Conservation (phyloP, 768 basidiomycete species). For the Hypholoma fasciculare region DNA sequence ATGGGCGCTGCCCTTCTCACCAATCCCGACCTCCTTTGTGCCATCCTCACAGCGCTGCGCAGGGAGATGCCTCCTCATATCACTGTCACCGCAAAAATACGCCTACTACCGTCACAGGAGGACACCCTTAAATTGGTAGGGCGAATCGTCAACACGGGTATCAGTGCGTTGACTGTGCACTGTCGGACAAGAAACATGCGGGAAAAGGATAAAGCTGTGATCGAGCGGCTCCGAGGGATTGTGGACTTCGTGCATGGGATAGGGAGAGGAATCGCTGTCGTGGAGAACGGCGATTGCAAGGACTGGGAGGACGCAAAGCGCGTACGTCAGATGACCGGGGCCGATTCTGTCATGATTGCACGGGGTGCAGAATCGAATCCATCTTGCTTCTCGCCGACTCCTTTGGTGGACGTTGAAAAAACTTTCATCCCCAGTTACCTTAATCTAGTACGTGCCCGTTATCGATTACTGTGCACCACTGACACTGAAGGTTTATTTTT, state of each 20-base stretch:
- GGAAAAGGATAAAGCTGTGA: conserved; percentile 73
- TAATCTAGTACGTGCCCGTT: conserved; percentile 53
- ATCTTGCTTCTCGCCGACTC: conserved; percentile 74
- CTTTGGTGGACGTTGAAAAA: conserved; percentile 66
- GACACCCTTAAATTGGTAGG: conserved; percentile 91
- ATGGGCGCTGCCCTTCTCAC: conserved; percentile 97
- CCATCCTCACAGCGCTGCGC: conserved; percentile 82
- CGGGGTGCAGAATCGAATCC: conserved; percentile 94
- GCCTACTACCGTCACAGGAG: conserved; percentile 81
- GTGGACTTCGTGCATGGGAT: conserved; percentile 79
- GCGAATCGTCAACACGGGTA: conserved; percentile 83
- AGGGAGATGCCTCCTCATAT: conserved; percentile 72
- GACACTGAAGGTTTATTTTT: not conserved
- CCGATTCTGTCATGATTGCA: conserved; percentile 95
- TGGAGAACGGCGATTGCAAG: conserved; percentile 92
- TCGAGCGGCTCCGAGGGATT: conserved; percentile 79
- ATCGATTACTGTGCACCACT: not conserved
- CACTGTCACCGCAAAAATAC: conserved; percentile 92
- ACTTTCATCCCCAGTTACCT: conserved; percentile 74
- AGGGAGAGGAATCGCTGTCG: conserved; percentile 80
- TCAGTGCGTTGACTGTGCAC: conserved; percentile 90
- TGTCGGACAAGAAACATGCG: conserved; percentile 95
- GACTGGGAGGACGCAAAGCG: conserved; percentile 78
- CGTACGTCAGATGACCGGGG: conserved; percentile 76
- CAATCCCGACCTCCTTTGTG: conserved; percentile 88